phyloP scores from a whole-genome alignment of 345 rosid genomes.

The Raphanus sativus region DNA sequence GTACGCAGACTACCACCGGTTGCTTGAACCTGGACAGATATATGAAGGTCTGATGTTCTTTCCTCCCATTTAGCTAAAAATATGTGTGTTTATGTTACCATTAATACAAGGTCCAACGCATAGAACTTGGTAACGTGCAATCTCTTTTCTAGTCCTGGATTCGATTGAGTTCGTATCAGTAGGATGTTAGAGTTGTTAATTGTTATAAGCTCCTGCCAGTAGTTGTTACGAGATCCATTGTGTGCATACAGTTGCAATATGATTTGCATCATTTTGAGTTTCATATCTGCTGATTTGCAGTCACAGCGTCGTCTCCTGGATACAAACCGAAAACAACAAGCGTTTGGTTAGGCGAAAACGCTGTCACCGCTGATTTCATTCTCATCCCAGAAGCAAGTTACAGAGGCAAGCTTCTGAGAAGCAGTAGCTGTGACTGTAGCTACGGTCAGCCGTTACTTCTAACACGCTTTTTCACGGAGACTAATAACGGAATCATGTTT shows the following conservation, averaged over 20 bases:
- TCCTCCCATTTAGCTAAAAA: neutral
- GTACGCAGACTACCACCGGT: conserved; percentile 76
- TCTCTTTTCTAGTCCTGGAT: too few relatives aligned
- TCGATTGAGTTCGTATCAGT: too few relatives aligned
- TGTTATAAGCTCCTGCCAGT: too few relatives aligned
- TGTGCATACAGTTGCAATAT: too few relatives aligned
- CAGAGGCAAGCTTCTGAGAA: conserved; percentile 34
- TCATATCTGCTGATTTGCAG: conserved; percentile 42
- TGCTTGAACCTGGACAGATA: conserved; percentile 63
- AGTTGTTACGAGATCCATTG: too few relatives aligned
- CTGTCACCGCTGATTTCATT: conserved; percentile 65
- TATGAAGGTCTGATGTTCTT: conserved; percentile 66
- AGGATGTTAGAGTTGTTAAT: too few relatives aligned
- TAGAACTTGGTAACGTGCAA: neutral
- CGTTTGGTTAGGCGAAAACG: conserved; percentile 65
- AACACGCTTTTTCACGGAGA: conserved; percentile 39
- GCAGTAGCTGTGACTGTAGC: conserved; percentile 51
- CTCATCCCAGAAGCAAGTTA: conserved; percentile 60
- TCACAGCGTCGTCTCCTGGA: conserved; percentile 64
- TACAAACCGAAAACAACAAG: conserved; percentile 65
- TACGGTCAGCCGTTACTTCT: conserved; percentile 33
- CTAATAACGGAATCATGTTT: conserved; percentile 52
- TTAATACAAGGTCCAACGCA: neutral
- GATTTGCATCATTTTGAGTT: conserved; percentile 4
- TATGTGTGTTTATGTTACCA: neutral